phyloP scores from a whole-genome alignment of 2,329 filamentous ascomycete genomes.

The Pseudocercospora vitis region DNA sequence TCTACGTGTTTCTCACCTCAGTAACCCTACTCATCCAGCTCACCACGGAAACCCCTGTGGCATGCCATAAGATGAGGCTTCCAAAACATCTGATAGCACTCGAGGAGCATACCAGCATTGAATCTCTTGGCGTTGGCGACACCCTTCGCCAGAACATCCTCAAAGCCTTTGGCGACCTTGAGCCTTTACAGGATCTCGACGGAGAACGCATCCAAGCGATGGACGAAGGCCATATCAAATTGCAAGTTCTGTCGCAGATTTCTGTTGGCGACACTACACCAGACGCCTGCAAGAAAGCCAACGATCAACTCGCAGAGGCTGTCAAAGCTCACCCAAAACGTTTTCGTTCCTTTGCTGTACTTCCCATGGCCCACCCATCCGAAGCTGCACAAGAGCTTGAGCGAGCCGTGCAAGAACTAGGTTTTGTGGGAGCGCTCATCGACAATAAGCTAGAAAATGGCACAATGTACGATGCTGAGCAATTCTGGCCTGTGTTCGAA shows the following conservation, averaged over 20 bases:
- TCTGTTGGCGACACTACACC: slow-evolving; percentile 12
- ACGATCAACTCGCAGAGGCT: slow-evolving; percentile 29
- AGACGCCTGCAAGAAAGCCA: slow-evolving; percentile 24
- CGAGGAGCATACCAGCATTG: slow-evolving; percentile 31
- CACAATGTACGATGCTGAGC: slow-evolving; percentile 28
- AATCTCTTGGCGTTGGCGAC: slow-evolving; percentile 24
- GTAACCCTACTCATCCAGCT: background rate
- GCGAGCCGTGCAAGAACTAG: slow-evolving; percentile 26
- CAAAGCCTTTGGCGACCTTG: slow-evolving; percentile 8
- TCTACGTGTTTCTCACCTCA: background rate
- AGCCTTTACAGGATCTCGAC: slow-evolving; percentile 21
- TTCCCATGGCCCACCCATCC: slow-evolving; percentile 31
- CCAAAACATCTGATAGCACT: slow-evolving; percentile 26
- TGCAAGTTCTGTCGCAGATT: slow-evolving; percentile 32
- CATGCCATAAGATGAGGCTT: background rate
- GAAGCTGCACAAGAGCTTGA: slow-evolving; percentile 30
- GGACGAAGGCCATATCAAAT: slow-evolving; percentile 26
- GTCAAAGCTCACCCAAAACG: slow-evolving; percentile 23
- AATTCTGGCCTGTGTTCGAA: slow-evolving; percentile 31
- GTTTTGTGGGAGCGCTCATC: slow-evolving; percentile 34
- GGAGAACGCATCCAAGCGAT: slow-evolving; percentile 27
- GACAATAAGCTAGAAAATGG: slow-evolving; percentile 31
- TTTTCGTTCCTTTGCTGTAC: slow-evolving; percentile 30
- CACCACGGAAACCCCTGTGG: background rate
- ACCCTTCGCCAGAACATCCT: slow-evolving; percentile 19